Evolutionary conservation across 1,284 basidiomycete species (phyloP), one percentile per base, ranked within the genome.

Genomic region (Bjerkandera adusta): DNA sequence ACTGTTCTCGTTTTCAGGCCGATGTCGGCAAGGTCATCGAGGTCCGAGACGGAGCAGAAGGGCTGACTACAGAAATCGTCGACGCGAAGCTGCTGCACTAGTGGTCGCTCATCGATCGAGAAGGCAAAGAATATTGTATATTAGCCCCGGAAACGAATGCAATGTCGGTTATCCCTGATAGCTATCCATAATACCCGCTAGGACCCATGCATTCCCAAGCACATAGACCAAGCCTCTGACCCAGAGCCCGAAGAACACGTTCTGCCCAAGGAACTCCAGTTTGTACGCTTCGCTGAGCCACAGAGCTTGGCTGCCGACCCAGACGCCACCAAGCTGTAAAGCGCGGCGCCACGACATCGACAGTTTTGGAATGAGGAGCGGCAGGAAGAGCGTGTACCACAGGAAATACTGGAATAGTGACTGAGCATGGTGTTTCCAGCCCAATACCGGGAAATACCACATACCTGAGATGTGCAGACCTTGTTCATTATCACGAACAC

Each of bases 401-500:
- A 97, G 76, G 68, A 98, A 99, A 70, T 99, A 99, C 87, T 99
- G 22, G 24, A 25, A 40, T 30, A 18, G 7, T 12, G 29, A n/a
- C 21, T 35, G 25, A 43, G 27, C 35, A 39, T 13, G 20, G n/a
- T 32, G 21, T 27, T 34, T 21, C 22, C 6, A 35, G 24, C 26
- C 29, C 20, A 41, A 34, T n/a, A 15, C 13, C 32, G 21, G 12
- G 20, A 39, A 45, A 38, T 37, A 42, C 11, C 24, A 69, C 81
- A 49, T 54, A 90, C 91, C 75, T 96, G 92, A 1, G 92, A 96
- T 0, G 97, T 99, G 76, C 93, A 97, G 35, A 99, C 97, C 70
- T 97, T 97, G 68, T 99, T 99, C 74, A 97, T 95, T 1, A 91
- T 73, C 12, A 98, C 94, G 61, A 99, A 99, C 0, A 81, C 71